A percentile compares a stretch with the other conserved stretches of the same genome.
Conservation (phyloP, 768 basidiomycete genomes). For the Naganishia vishniacii region DNA sequence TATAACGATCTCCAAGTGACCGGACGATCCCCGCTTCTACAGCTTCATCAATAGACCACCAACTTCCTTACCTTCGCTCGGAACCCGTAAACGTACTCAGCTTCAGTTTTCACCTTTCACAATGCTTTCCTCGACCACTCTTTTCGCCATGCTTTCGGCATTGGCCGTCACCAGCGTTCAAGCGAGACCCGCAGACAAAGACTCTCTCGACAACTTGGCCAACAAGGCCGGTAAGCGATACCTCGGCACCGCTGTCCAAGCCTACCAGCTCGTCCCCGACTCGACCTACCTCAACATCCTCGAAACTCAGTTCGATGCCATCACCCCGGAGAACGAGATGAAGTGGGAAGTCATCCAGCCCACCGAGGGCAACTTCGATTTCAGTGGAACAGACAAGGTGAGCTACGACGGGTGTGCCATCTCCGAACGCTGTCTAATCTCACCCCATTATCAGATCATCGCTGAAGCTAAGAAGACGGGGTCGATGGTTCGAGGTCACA, state of each 20-base stretch:
- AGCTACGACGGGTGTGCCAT: not conserved
- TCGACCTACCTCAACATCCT: conserved; percentile 30
- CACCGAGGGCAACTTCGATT: conserved; percentile 35
- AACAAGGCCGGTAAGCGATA: conserved; percentile 27
- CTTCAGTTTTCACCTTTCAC: not conserved
- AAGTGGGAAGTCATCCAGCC: conserved; percentile 42
- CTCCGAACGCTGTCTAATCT: too few species aligned
- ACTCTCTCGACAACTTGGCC: conserved; percentile 4
- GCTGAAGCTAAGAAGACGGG: conserved; percentile 33
- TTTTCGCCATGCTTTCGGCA: conserved; percentile 15
- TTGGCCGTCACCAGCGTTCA: conserved; percentile 14
- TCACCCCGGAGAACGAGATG: conserved; percentile 42
- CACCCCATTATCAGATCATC: too few species aligned
- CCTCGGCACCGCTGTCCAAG: conserved; percentile 35
- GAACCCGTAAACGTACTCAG: not conserved
- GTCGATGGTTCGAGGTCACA: conserved; percentile 36
- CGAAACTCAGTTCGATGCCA: conserved; percentile 34
- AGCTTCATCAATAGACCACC: not conserved
- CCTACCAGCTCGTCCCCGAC: conserved; percentile 31
- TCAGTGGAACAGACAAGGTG: conserved; percentile 38
- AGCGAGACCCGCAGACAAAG: conserved; percentile 3
- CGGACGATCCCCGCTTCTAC: not conserved
- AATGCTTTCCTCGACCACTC: conserved; percentile 15
- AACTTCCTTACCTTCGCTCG: not conserved
- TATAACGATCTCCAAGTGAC: not conserved